Base-by-base conservation (phyloP, 345 rosid genomes). In the Hibiscus mutabilis region DNA sequence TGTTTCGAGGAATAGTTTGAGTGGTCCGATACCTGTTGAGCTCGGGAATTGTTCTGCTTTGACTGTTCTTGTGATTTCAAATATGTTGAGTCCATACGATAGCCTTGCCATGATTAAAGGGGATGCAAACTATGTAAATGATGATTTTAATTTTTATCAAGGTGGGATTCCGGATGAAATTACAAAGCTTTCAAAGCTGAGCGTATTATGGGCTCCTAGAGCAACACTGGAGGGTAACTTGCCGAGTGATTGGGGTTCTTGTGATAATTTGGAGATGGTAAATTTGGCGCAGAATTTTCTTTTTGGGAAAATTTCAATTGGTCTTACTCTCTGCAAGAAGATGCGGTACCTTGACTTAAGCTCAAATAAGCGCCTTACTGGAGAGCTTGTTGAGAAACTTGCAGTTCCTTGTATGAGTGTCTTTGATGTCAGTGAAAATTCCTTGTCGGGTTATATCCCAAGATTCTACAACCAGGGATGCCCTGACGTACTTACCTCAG, bases 181-280 rank as follows among this genome's bases (percentile, higher is more conserved):
- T 73, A 68, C 87, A 42, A 81, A 71, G 64, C 93, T 93, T 79
- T 88, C 90, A 0, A 87, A 84, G 60, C 84, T 93, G 72, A 84
- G 81, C 84, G 82, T 91, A 68, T 76, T 93, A 82, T 93, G 98
- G 98, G 92, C 87, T 22, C 98, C 97, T 14, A 81, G 91, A 78
- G 88, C 92, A 73, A 87, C 86, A 1, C 80, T 93, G 16, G 89
- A 85, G 78, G 97, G 96, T 59, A 75, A 68, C 15, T 74, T 91
- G 70, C 92, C 87, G 0, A 75, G 79, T 37, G 79, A 83, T 74
- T 89, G 97, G 97, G 96, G 89, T 75, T 69, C 78, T 59, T 93
- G 98, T 73, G 86, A 84, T 66, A 79, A 75, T 74, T 78, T 93
- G 88, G 89, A 88, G 86, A 86, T 93, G 88, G 75, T 91, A 77